Percentiles rank a stretch among this genome's conserved stretches.
These are phyloP conservation scores for Hevea brasiliensis DNA, from an alignment of 345 rosid genomes.

Conservation along the genomic window DNA sequence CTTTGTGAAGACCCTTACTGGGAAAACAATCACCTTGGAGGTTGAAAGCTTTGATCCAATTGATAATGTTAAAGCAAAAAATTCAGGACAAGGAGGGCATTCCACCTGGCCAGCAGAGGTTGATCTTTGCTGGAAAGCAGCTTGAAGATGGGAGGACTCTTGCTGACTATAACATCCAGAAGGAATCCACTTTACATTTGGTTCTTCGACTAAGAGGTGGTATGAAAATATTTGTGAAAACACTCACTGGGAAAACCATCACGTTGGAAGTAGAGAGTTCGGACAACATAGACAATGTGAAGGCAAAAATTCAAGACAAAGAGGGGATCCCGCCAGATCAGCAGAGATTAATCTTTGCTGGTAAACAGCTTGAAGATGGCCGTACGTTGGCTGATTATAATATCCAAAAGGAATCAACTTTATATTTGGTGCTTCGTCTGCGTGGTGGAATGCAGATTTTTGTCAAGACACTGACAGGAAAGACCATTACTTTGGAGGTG, in stretches of 20 bases:
- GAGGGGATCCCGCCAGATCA: background rate
- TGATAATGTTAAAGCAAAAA: background rate
- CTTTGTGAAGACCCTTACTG: background rate
- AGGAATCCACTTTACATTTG: too few relatives aligned
- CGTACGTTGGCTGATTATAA: constrained; percentile 8
- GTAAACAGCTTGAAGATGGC: constrained; percentile 3
- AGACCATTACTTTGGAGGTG: background rate
- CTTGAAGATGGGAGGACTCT: background rate
- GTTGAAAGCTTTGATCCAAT: background rate
- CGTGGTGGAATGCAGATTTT: background rate
- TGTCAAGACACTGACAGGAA: background rate
- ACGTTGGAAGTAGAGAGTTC: too few relatives aligned
- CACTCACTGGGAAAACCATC: too few relatives aligned
- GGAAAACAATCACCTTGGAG: background rate
- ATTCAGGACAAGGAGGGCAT: background rate
- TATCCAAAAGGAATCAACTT: constrained; percentile 17
- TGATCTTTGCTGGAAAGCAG: background rate
- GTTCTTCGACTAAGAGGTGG: too few relatives aligned
- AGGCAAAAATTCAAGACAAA: background rate
- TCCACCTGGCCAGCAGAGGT: background rate
- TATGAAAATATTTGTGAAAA: too few relatives aligned
- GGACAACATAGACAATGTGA: background rate
- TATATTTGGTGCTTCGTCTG: constrained; percentile 19
- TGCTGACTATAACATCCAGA: background rate
- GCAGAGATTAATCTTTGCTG: background rate